Percentiles rank a stretch among this genome's conserved stretches.
phyloP scores from a whole-genome alignment of 768 basidiomycete genomes.

The Termitomyces sp. region DNA sequence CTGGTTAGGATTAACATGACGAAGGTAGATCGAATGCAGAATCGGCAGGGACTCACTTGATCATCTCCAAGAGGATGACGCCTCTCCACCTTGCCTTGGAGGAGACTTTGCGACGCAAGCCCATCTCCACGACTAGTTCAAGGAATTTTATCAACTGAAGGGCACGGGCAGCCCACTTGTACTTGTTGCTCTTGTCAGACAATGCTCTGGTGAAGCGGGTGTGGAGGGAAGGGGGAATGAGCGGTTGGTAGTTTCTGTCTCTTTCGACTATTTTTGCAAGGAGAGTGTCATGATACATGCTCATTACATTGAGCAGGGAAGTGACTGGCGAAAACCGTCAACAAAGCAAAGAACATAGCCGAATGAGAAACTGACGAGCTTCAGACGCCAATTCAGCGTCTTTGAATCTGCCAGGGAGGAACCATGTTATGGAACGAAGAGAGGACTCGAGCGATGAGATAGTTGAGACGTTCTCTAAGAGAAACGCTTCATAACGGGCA shows the following conservation, averaged over 20 bases:
- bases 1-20: constrained; percentile 33
- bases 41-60: constrained; percentile 63
- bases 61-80: constrained; percentile 68
- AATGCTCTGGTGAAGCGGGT: constrained; percentile 89
- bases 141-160: constrained; percentile 77
- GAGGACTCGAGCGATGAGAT: constrained; percentile 88
- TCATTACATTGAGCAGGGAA: constrained; percentile 79
- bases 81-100: constrained; percentile 66
- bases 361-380: constrained; percentile 60
- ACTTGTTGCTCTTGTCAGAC: constrained; percentile 61
- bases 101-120: constrained; percentile 65
- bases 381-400: constrained; percentile 96
- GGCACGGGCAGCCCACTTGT: constrained; percentile 74
- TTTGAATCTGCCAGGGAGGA: constrained; percentile 93
- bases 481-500: constrained; percentile 75
- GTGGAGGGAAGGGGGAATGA: constrained; percentile 74
- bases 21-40: constrained; percentile 3
- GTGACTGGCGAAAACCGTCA: constrained; percentile 55
- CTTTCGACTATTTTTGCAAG: constrained; percentile 60
- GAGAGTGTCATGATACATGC: constrained; percentile 95
- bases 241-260: constrained; percentile 66
- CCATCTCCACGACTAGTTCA: constrained; percentile 90
- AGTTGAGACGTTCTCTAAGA: constrained; percentile 79
- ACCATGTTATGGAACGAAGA: constrained; percentile 88
- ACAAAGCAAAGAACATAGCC: constrained; percentile 4